Base-by-base conservation (phyloP, 2,329 filamentous ascomycete species). In the Pseudogymnoascus sp. region DNA sequence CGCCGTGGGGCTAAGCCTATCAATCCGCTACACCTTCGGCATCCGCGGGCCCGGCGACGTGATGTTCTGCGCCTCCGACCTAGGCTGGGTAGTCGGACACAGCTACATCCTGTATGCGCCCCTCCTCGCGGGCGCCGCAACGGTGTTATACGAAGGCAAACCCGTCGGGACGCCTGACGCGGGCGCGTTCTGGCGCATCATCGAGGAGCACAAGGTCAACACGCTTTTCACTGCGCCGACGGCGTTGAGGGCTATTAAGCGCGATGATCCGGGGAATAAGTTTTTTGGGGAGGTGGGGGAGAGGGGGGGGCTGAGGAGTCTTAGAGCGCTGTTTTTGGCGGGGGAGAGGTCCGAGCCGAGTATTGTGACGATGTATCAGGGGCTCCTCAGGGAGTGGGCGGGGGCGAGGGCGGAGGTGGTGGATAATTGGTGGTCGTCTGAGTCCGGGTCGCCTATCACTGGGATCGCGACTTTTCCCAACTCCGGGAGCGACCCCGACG, bases 111-210 rank as follows among this genome's bases (percentile, higher is more conserved):
- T 96, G 11, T 97, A 97, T 72, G 93, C 86, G 3, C 93, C 93
- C 11, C 83, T 97, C 5, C 83, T 97, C 1, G 85, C 88, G 0
- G 93, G 93, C 4, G 92, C 93, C 1, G 87, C 92, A 1, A 96
- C 91, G 0, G 84, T 97, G 1, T 79, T 97, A 0, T 97, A 92
- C 74, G 93, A 97, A 76, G 93, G 93, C n/a, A 97, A 97, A 69
- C 93, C 93, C 0, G 81, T 96, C 11, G 92, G 92, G 4, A 96
- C 92, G 0, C 93, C 93, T 0, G 87, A 96, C 69, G 89, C 91
- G 0, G 88, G 90, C 5, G 88, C 89, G 0, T 95, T 97, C 73
- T 97, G 93, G 93, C 82, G 92, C 2, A 85, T 96, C 17, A 76
- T 96, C 3, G 87, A 92, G 68, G 89, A 96, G 70, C 88, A 97